phyloP scores from a whole-genome alignment of 495 filamentous ascomycete species.

The Aspergillus avenaceus region DNA sequence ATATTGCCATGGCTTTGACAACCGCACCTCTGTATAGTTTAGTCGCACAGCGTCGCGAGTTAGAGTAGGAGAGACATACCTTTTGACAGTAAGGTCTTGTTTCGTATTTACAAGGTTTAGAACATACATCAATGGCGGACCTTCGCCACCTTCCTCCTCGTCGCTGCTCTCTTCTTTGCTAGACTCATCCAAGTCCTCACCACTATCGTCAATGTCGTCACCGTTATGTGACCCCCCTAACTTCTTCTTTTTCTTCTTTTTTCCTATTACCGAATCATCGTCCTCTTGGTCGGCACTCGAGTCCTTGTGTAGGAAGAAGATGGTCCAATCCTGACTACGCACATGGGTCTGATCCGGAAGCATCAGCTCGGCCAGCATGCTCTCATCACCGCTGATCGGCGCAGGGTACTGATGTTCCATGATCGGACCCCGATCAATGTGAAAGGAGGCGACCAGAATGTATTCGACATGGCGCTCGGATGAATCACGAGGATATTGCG shows the following conservation, averaged over 20 bases:
- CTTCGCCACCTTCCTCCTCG: slow-evolving; percentile 59
- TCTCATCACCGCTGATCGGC: slow-evolving; percentile 93
- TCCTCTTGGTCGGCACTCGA: slow-evolving; percentile 68
- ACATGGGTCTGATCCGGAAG: slow-evolving; percentile 95
- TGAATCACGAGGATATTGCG: slow-evolving; percentile 79
- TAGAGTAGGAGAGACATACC: slow-evolving; percentile 38
- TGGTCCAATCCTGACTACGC: slow-evolving; percentile 96
- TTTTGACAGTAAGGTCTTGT: slow-evolving; percentile 83
- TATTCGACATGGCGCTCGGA: slow-evolving; percentile 95
- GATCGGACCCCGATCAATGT: slow-evolving; percentile 90
- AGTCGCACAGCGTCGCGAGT: not conserved
- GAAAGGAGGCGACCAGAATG: slow-evolving; percentile 96
- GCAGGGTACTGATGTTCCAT: slow-evolving; percentile 98
- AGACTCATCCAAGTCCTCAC: slow-evolving; percentile 43
- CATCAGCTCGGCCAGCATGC: slow-evolving; percentile 98
- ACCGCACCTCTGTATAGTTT: slow-evolving; percentile 70
- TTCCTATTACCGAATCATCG: slow-evolving; percentile 52
- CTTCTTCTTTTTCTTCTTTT: slow-evolving; percentile 42
- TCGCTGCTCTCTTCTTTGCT: slow-evolving; percentile 46
- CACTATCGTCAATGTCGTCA: slow-evolving; percentile 39
- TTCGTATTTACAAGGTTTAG: slow-evolving; percentile 98
- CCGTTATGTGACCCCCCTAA: slow-evolving; percentile 36
- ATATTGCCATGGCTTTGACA: slow-evolving; percentile 99
- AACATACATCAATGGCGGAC: slow-evolving; percentile 94
- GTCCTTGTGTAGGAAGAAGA: slow-evolving; percentile 98